These are phyloP conservation scores for Fusarium sp. DNA, from an alignment of 2,329 filamentous ascomycete genomes.

Conservation along the genomic window DNA sequence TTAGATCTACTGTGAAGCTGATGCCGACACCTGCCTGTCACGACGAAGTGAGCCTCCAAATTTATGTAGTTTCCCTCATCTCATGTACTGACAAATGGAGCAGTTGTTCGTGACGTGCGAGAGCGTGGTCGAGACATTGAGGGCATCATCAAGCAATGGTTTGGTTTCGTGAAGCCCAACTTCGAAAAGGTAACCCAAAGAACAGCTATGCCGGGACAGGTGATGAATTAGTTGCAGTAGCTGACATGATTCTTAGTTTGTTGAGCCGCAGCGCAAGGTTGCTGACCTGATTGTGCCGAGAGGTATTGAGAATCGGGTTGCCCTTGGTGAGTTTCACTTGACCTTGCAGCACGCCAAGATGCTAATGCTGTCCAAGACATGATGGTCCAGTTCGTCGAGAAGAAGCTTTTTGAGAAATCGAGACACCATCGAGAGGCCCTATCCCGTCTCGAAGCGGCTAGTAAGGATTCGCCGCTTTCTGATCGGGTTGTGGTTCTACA, in stretches of 20 bases:
- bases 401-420: slow-evolving; percentile 86
- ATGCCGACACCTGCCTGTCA: slow-evolving; percentile 91
- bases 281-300: slow-evolving; percentile 96
- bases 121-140: slow-evolving; percentile 91
- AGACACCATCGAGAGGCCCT: slow-evolving; percentile 81
- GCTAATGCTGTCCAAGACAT: slow-evolving; percentile 64
- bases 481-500: slow-evolving; percentile 76
- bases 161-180: slow-evolving; percentile 93
- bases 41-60: slow-evolving; percentile 71
- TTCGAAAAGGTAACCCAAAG: slow-evolving; percentile 71
- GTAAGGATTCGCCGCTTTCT: slow-evolving; percentile 75
- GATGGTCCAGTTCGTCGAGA: slow-evolving; percentile 92
- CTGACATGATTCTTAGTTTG: slow-evolving; percentile 62
- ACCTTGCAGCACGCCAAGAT: neutral
- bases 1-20: slow-evolving; percentile 93
- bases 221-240: neutral
- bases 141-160: slow-evolving; percentile 98
- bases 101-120: slow-evolving; percentile 85
- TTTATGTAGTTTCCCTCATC: neutral
- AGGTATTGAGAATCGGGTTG: slow-evolving; percentile 92
- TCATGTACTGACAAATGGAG: slow-evolving; percentile 17
- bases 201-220: neutral
- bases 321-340: slow-evolving; percentile 68
- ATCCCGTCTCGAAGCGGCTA: slow-evolving; percentile 74
- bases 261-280: slow-evolving; percentile 88